phyloP scores from a whole-genome alignment of 2,329 filamentous ascomycete genomes.

The Botrytis fabae region DNA sequence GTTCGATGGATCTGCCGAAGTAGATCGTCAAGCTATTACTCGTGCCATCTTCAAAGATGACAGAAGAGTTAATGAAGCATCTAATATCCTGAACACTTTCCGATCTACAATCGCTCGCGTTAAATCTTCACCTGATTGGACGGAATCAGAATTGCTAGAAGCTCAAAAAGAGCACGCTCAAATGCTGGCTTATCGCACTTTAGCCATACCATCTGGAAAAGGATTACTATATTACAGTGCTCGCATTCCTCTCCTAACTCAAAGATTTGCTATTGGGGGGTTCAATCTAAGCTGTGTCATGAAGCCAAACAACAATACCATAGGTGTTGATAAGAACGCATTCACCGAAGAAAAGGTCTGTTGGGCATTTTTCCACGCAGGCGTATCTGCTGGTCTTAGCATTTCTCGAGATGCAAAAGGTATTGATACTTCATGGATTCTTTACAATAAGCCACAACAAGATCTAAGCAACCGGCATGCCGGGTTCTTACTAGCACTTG shows the following conservation, averaged over 20 bases:
- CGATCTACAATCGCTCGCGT: constrained; percentile 79
- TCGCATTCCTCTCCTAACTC: constrained; percentile 83
- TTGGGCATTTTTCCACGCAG: constrained; percentile 98
- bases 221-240: constrained; percentile 87
- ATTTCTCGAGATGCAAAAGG: constrained; percentile 88
- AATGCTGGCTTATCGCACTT: constrained; percentile 79
- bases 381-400: constrained; percentile 86
- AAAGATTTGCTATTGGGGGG: constrained; percentile 84
- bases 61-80: constrained; percentile 82
- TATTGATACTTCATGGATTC: constrained; percentile 97
- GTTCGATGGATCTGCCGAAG: constrained; percentile 78
- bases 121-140: constrained; percentile 71
- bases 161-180: constrained; percentile 90
- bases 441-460: constrained; percentile 87
- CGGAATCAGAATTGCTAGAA: constrained; percentile 84
- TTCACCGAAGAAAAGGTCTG: constrained; percentile 96
- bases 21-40: constrained; percentile 80
- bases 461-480: constrained; percentile 96
- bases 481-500: constrained; percentile 85
- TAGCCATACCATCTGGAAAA: constrained; percentile 84
- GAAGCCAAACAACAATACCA: constrained; percentile 86
- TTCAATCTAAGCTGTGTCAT: constrained; percentile 92
- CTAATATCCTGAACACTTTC: constrained; percentile 79
- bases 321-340: constrained; percentile 83
- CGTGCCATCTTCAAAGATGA: constrained; percentile 89